Evolutionary conservation across 768 basidiomycete species (phyloP).

Genomic region (Lepiota brunneoincarnata): DNA sequence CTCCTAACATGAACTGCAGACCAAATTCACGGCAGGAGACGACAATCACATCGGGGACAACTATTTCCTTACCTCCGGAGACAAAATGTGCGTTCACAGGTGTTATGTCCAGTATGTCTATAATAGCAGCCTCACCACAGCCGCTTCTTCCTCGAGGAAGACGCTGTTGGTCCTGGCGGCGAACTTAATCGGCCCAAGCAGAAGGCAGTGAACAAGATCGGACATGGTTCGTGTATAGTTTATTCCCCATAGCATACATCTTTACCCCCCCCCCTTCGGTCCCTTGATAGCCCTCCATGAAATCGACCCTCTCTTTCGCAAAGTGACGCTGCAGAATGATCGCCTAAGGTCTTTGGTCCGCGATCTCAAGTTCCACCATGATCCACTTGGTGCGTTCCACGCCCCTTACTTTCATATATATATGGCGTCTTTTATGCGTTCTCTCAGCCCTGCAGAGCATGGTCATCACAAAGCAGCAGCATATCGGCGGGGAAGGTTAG

Average conservation of each 20-base stretch:
- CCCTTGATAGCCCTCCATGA: conserved; percentile 67
- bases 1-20: conserved; percentile 43
- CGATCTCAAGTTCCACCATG: conserved; percentile 79
- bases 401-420: neutral
- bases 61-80: conserved; percentile 89
- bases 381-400: conserved; percentile 68
- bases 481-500: conserved; percentile 89
- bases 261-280: neutral
- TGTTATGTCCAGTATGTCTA: neutral
- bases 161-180: conserved; percentile 68
- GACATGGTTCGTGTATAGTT: conserved; percentile 57
- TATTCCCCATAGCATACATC: neutral
- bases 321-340: conserved; percentile 78
- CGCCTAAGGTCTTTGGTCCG: conserved; percentile 64
- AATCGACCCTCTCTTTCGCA: conserved; percentile 78
- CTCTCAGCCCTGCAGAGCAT: conserved; percentile 83
- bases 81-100: conserved; percentile 64
- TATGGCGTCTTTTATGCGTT: neutral
- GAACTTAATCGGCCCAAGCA: conserved; percentile 70
- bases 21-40: conserved; percentile 84
- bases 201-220: conserved; percentile 92
- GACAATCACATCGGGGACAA: conserved; percentile 83
- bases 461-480: conserved; percentile 93
- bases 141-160: conserved; percentile 91
- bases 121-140: conserved; percentile 22